These are phyloP conservation scores for Corchorus olitorius DNA, from an alignment of 345 rosid genomes.

Conservation along the genomic window DNA sequence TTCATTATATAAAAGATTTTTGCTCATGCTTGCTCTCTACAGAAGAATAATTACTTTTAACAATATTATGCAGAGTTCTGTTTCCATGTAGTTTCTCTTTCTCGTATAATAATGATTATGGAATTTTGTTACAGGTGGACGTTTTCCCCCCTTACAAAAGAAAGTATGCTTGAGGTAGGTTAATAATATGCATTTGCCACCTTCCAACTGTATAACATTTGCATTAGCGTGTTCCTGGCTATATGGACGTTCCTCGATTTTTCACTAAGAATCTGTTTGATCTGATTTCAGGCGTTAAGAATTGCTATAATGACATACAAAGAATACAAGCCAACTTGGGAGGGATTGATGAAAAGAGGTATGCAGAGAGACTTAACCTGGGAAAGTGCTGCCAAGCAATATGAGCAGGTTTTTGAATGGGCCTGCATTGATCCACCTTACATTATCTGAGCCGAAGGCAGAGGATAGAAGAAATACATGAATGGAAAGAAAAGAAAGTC, in stretches of 20 bases:
- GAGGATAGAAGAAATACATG: background rate
- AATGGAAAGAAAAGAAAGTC: background rate
- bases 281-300: slow-evolving; percentile 56
- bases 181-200: background rate
- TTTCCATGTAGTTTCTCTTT: background rate
- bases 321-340: slow-evolving; percentile 76
- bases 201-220: background rate
- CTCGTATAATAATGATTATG: slow-evolving; percentile 14
- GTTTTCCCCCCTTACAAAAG: slow-evolving; percentile 75
- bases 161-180: slow-evolving; percentile 76
- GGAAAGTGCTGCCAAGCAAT: slow-evolving; percentile 86
- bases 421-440: slow-evolving; percentile 77
- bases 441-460: slow-evolving; percentile 31
- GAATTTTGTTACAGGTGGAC: slow-evolving; percentile 66
- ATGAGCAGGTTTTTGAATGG: slow-evolving; percentile 90
- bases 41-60: too few species aligned
- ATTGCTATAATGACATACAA: slow-evolving; percentile 65
- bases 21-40: background rate
- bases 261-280: background rate
- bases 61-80: background rate
- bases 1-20: background rate
- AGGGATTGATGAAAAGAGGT: slow-evolving; percentile 77
- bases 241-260: background rate
- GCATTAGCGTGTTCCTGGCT: background rate
- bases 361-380: slow-evolving; percentile 70